phyloP scores from a whole-genome alignment of 495 filamentous ascomycete genomes.

The Hyphodiscus hymeniophilus region DNA sequence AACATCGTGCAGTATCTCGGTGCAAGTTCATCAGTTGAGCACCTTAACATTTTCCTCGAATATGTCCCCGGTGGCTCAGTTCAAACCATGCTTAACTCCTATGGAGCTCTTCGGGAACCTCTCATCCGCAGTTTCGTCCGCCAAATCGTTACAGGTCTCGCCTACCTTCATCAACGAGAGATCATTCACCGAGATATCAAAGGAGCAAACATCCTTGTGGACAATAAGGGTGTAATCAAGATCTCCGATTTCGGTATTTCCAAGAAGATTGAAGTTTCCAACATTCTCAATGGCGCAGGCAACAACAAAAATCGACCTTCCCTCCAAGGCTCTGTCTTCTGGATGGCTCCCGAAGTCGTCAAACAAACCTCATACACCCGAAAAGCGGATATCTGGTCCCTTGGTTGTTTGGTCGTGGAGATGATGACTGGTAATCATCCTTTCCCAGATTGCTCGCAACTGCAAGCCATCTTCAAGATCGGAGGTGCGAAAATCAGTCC shows the following conservation, averaged over 20 bases:
- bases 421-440: conserved; percentile 98
- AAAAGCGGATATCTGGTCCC: conserved; percentile 99
- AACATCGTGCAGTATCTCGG: conserved; percentile 99
- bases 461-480: conserved; percentile 99
- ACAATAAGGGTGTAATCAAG: conserved; percentile 98
- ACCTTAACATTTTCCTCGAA: conserved; percentile 99
- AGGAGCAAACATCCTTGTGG: conserved; percentile 95
- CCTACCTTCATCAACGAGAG: conserved; percentile 87
- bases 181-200: conserved; percentile 99
- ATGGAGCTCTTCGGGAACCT: conserved; percentile 88
- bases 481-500: conserved; percentile 79
- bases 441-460: conserved; percentile 92
- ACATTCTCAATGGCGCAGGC: conserved; percentile 37
- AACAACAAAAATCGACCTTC: conserved; percentile 80
- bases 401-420: conserved; percentile 94
- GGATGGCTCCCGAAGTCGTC: conserved; percentile 99
- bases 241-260: conserved; percentile 99
- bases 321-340: conserved; percentile 94
- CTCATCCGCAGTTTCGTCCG: conserved; percentile 94
- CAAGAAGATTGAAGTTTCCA: conserved; percentile 86
- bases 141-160: conserved; percentile 91
- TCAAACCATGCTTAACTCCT: conserved; percentile 95
- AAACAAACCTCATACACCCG: conserved; percentile 95
- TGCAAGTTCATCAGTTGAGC: conserved; percentile 79
- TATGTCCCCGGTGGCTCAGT: conserved; percentile 98